Evolutionary conservation across 495 filamentous ascomycete species (phyloP), one percentile per base, ranked within the genome.

Genomic region (Cairneyella variabilis): DNA sequence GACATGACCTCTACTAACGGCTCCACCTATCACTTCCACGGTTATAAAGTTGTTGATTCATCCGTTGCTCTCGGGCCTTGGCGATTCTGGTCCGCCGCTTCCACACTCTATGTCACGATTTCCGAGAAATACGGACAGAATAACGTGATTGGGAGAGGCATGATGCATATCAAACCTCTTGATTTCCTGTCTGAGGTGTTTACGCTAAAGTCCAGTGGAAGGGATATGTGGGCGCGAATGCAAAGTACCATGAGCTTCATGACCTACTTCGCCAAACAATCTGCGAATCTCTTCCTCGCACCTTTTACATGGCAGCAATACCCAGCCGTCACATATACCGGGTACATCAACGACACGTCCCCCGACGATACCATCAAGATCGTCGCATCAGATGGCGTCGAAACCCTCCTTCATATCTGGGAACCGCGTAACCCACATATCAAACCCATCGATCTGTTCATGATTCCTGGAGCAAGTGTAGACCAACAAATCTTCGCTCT

Each of bases 401-500:
- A 67, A 51, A 77, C 80, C 2, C 66, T 67, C 8, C 58, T 86
- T 48, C 69, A 79, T 49, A 62, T 79, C 40, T 85, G 79, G 79
- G 76, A 79, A 30, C 73, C 80, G 0, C 48, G 44, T 0, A 56
- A 67, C 11, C 59, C 62, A 21, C 48, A 46, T n/a, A 48, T 62
- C 12, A 37, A 59, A 21, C 57, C 73, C 17, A 70, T 70, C 50
- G 76, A 78, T 55, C 62, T 81, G 17, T 75, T 81, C 64, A 76
- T 86, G 67, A 71, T 86, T 48, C 83, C 82, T 3, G 84, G 84
- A 20, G 75, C 82, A 9, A 69, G 77, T 9, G 79, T 85, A 3
- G 80, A 83, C 60, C 76, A 86, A 51, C 78, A 80, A 57, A 83
- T 85, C 37, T 86, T 70, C 37, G 75, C 83, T 18, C 70, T 85